A percentile compares a stretch with the other conserved stretches of the same genome.
Conservation (phyloP, 805 yeast species). For the Candida silvatica region DNA sequence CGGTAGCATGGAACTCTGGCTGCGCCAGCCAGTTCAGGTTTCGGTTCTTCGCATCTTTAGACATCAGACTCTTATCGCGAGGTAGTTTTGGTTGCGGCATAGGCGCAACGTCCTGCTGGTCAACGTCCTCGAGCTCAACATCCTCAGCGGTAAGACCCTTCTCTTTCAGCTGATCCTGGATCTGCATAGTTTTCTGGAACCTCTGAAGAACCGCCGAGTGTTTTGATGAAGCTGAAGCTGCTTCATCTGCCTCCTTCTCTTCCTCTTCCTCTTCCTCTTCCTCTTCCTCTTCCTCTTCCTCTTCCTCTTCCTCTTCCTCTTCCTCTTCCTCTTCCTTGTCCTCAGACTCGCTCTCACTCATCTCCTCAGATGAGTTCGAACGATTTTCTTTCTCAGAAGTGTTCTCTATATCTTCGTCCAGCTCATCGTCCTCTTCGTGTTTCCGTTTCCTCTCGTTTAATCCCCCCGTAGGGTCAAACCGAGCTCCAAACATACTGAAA, state of each 20-base stretch:
- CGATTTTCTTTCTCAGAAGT: too few species aligned
- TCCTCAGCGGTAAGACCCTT: conserved; percentile 14
- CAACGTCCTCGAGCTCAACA: too few species aligned
- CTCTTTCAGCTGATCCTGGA: conserved; percentile 14
- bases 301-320: conserved; percentile 35
- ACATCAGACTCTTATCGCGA: conserved; percentile 33
- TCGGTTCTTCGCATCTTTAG: conserved; percentile 23
- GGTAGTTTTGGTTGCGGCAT: conserved; percentile 80
- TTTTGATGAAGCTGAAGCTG: too few species aligned
- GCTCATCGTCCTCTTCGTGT: too few species aligned
- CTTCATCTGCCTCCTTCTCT: too few species aligned
- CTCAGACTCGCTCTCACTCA: background rate
- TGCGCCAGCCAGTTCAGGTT: conserved; percentile 58
- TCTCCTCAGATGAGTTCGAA: background rate
- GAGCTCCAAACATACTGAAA: too few species aligned
- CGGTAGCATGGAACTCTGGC: conserved; percentile 51
- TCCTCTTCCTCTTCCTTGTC: conserved; percentile 26
- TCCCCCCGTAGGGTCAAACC: too few species aligned
- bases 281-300: conserved; percentile 8
- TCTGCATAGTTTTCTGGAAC: conserved; percentile 35
- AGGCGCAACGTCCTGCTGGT: conserved; percentile 47
- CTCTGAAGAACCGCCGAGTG: conserved; percentile 45
- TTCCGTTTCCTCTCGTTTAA: too few species aligned
- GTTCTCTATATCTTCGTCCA: too few species aligned
- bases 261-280: conserved; percentile 13